Evolutionary conservation across 2,329 filamentous ascomycete genomes (phyloP), one percentile per base, ranked within the genome.

Genomic region (Cryoendolithus antarcticus): DNA sequence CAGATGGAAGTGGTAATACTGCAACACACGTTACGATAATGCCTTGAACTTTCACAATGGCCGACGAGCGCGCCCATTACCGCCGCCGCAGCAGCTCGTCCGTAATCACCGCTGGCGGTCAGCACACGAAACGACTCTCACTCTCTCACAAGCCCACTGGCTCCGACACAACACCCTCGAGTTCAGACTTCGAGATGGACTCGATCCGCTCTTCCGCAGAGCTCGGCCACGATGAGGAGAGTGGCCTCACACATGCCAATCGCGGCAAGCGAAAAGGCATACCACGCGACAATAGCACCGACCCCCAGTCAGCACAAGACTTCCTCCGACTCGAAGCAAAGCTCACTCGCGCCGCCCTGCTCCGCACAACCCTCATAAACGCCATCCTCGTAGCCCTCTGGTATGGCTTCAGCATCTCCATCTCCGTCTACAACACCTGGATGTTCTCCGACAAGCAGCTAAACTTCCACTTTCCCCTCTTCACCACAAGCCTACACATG

Each of bases 381-480:
- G 73, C 70, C n/a, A 54, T 72, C n/a, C 66, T 98, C 48, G 94
- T 96, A 48, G 72, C 74, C 15, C 62, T 93, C 47, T 98, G 91
- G 89, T 77, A 84, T 58, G 65, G 86, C 30, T 96, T 96, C 62
- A 95, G 88, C 11, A 74, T 96, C 48, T 86, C 84, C 36, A 94
- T 94, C 58, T 93, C 86, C 45, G 72, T 95, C 81, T 98, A 96
- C 70, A 98, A 98, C 72, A 96, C 95, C 67, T 96, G 91, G 91
- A 96, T 98, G 89, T 96, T 98, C 64, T 83, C 84, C 54, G 74
- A 80, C 45, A 74, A 81, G 49, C 77, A 82, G 49, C 75, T 93
- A 50, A 81, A 95, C 62, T 98, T 98, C 59, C 80, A 84, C 37
- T 96, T 91, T 55, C 91, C 91, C 30, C 73, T 98, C 36, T 96